Evolutionary conservation across 169 alveolate genomes (phyloP), one percentile per base, ranked within the genome.

Genomic region (Fabrea salina): DNA sequence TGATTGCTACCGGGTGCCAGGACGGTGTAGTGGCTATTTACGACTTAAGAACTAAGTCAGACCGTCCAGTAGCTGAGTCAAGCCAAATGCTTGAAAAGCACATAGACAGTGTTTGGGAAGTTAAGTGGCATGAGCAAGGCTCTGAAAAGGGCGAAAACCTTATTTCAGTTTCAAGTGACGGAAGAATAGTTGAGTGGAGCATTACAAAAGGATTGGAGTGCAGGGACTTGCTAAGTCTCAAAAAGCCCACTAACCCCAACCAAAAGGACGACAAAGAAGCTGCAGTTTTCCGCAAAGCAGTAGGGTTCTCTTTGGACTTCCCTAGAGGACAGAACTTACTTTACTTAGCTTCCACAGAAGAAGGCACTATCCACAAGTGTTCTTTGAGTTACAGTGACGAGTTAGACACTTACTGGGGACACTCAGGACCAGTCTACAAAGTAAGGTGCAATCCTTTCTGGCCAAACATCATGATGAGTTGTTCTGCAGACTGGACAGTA

Each of bases 401-500:
- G 90, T 80, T 93, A 22, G 97, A 92, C 78, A 93, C 95, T 32
- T 96, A 94, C 88, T 86, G 89, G 79, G 98, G 98, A 5, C 99
- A 96, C 85, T 85, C 95, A 19, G 99, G 97, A 0, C 98, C 97
- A 22, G 97, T 96, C 41, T 92, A 90, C 71, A 91, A 88, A 80
- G 96, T 96, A 13, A 82, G 97, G 37, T 91, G 94, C 83, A 92
- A 89, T 80, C 97, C 97, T 1, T 95, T 93, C 77, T 86, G 92
- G 89, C 47, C 84, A 19, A 84, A 87, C 40, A 92, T 93, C 16
- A 89, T 94, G 84, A 76, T 93, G 47, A 89, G 95, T 59, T 93
- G 97, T 85, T 92, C 97, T 33, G 96, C 95, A 57, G 99, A 96
- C 83, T 95, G 99, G 97, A 92, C 97, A 47, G 94, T 95, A 66